Evolutionary conservation across 225 moss, liverwort and hornwort genomes (phyloP).

Genomic region (Neckera pumila): DNA sequence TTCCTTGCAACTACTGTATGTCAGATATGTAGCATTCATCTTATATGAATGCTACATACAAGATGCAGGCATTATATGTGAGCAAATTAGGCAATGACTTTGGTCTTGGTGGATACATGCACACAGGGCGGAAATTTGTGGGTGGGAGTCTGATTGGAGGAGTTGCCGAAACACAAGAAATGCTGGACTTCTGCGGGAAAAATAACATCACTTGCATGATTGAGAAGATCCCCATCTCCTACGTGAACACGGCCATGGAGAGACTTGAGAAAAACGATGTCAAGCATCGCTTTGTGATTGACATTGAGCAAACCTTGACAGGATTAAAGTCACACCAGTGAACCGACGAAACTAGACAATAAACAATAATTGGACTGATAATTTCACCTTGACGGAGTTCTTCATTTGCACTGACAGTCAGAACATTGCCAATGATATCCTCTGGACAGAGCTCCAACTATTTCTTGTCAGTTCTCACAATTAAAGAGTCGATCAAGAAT

Average conservation of each 20-base stretch:
- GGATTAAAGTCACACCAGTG: neutral
- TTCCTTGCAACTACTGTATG: neutral
- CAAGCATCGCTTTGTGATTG: slow-evolving; percentile 52
- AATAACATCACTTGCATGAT: slow-evolving; percentile 24
- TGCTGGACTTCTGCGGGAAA: slow-evolving; percentile 30
- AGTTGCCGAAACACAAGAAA: slow-evolving; percentile 38
- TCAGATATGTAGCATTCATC: neutral
- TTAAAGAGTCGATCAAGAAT: neutral
- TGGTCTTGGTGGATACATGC: neutral
- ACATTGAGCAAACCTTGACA: neutral
- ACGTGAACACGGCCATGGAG: slow-evolving; percentile 39
- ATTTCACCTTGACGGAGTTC: too few relatives aligned
- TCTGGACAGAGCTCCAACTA: neutral
- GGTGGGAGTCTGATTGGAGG: slow-evolving; percentile 45
- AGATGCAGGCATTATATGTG: neutral
- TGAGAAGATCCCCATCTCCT: slow-evolving; percentile 38
- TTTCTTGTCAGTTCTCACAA: too few relatives aligned
- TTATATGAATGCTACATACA: neutral
- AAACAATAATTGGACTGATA: too few relatives aligned
- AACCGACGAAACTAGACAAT: neutral
- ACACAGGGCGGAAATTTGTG: slow-evolving; percentile 22
- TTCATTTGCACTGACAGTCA: neutral
- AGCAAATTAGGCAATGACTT: neutral
- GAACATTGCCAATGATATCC: neutral
- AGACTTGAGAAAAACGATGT: slow-evolving; percentile 37